Evolutionary conservation across 306 rosid genomes (phyloP).

Genomic region (Sindora glabra): DNA sequence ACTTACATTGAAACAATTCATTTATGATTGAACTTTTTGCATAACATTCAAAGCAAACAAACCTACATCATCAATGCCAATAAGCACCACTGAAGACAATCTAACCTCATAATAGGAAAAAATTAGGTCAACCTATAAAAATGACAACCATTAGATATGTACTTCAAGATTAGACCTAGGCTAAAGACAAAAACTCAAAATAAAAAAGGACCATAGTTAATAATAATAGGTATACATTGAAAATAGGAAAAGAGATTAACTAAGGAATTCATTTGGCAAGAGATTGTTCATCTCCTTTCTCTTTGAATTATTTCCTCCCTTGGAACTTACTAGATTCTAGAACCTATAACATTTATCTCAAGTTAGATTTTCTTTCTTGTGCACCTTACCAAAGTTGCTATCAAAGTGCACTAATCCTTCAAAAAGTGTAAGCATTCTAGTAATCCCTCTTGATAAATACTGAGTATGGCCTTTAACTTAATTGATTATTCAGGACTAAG

Average conservation of each 20-base stretch:
- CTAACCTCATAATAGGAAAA: conserved; percentile 93
- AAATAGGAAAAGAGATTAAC: too few relatives aligned
- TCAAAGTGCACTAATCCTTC: too few relatives aligned
- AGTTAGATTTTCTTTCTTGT: too few relatives aligned
- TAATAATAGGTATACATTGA: too few relatives aligned
- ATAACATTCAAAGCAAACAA: conserved; percentile 76
- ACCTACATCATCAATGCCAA: conserved; percentile 93
- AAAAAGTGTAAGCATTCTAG: too few relatives aligned
- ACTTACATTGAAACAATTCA: conserved; percentile 56
- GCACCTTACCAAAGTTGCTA: too few relatives aligned
- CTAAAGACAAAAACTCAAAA: background rate
- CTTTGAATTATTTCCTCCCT: too few relatives aligned
- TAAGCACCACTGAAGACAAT: conserved; percentile 80
- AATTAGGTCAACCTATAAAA: conserved; percentile 79
- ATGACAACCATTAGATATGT: background rate
- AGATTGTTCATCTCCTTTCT: too few relatives aligned
- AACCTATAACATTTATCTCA: too few relatives aligned
- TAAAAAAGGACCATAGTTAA: background rate
- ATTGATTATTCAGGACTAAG: background rate
- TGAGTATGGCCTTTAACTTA: background rate
- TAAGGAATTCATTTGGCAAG: too few relatives aligned
- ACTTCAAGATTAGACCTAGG: background rate
- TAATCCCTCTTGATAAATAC: too few relatives aligned
- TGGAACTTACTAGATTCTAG: too few relatives aligned
- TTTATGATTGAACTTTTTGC: conserved; percentile 44